These are phyloP conservation scores for Botryotinia calthae DNA, from an alignment of 2,329 filamentous ascomycete genomes.

Conservation along the genomic window DNA sequence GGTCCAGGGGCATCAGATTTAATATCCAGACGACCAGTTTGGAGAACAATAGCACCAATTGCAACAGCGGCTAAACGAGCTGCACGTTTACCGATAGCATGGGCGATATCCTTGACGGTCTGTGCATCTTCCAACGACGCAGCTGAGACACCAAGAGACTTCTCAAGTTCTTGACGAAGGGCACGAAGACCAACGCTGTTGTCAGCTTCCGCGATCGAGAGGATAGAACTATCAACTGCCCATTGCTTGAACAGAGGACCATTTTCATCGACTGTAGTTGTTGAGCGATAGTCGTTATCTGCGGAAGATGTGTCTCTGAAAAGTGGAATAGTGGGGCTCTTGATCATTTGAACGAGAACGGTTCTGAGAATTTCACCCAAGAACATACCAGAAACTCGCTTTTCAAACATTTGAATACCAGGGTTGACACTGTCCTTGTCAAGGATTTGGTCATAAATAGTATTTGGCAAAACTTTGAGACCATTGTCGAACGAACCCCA, in stretches of 20 bases:
- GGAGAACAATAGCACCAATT: constrained; percentile 78
- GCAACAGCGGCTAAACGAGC: constrained; percentile 86
- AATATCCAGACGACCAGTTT: constrained; percentile 67
- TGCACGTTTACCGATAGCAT: constrained; percentile 82
- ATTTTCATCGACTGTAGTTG: constrained; percentile 63
- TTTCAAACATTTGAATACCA: constrained; percentile 98
- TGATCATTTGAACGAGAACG: constrained; percentile 68
- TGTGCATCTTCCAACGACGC: constrained; percentile 80
- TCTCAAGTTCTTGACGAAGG: constrained; percentile 75
- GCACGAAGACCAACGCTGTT: constrained; percentile 67
- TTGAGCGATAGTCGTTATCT: constrained; percentile 66
- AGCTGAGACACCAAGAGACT: constrained; percentile 71
- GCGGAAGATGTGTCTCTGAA: constrained; percentile 75
- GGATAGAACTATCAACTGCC: constrained; percentile 87
- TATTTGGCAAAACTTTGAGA: constrained; percentile 82
- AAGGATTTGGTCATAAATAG: constrained; percentile 74
- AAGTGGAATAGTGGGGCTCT: constrained; percentile 63
- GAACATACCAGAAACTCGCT: constrained; percentile 98
- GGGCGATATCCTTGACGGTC: constrained; percentile 79
- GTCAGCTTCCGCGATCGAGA: constrained; percentile 84
- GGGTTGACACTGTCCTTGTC: constrained; percentile 84
- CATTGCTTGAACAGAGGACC: constrained; percentile 74
- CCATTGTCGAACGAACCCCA: constrained; percentile 98
- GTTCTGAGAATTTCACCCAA: constrained; percentile 88
- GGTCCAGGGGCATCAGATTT: constrained; percentile 24